Base-by-base conservation (phyloP, 257 asterid species). In the Solanum piurae region DNA sequence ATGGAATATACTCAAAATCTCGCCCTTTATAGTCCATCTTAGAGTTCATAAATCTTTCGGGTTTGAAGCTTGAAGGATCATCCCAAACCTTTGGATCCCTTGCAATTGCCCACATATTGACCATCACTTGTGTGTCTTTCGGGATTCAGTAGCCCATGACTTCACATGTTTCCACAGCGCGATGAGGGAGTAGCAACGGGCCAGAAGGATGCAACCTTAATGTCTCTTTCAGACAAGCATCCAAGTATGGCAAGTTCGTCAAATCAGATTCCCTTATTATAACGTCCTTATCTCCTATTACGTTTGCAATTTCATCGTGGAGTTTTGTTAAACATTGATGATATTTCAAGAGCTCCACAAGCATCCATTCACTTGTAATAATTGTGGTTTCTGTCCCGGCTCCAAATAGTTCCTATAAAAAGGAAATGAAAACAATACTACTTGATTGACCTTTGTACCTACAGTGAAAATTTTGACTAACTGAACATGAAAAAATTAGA, bases 191-290 rank as follows among this genome's bases (percentile, higher is more conserved):
- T n/a, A 86, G 11, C 58, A 86, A n/a, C 6, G 88, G 84, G 18
- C 58, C 74, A 33, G 88, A 73, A 73, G 84, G 88, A 80, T 73
- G 88, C 49, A 86, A 71, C 84, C 88, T 73, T 62, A 86, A 40
- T 13, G 84, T 49, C 42, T 86, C 88, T 25, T 73, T 86, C 11
- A 87, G 11, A 64, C 86, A 60, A 36, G 89, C 83, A 2, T 87
- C 68, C 58, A 49, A 49, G 58, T 14, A 13, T 13, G 21, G 58
- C 16, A 87, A 40, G 40, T 27, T 75, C 9, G 85, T 20, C 62
- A 87, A 40, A 64, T 87, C 71, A 33, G 89, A 87, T 44, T 87
- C 86, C 21, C n/a, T 82, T 44, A 79, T 80, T 23, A 80, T 16
- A 9, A 37, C 20, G n/a, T 36, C 52, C 20, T 55, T 38, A 13